Conservation (phyloP, 1,284 basidiomycete genomes). For the Fomitopsis betulina region DNA sequence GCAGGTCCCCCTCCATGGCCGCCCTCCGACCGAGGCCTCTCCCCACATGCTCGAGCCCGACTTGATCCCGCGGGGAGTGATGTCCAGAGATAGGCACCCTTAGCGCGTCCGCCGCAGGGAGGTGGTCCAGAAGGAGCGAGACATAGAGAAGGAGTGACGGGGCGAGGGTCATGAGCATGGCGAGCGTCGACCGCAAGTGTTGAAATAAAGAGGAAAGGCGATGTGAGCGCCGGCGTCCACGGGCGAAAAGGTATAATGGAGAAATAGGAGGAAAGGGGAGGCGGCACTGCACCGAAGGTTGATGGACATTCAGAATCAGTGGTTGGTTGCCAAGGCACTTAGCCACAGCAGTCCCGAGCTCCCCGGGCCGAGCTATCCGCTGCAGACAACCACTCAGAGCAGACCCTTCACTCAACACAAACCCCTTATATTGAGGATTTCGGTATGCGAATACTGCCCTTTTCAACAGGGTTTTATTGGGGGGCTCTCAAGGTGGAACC, state of each 20-base stretch:
- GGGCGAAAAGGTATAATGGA: not conserved
- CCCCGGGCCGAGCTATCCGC: no score
- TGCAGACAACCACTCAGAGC: no score
- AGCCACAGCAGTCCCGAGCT: not conserved
- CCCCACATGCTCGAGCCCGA: slow-evolving; percentile 6
- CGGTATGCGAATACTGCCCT: no score
- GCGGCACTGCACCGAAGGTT: not conserved
- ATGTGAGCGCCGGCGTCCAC: slow-evolving; percentile 3
- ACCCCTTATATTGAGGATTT: no score
- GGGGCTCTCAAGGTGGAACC: no score
- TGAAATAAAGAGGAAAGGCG: not conserved
- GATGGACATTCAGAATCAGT: not conserved
- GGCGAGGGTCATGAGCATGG: slow-evolving; percentile 19
- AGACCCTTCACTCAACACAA: no score
- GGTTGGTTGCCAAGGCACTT: slow-evolving; percentile 4
- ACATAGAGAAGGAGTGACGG: slow-evolving; percentile 23
- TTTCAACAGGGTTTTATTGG: no score
- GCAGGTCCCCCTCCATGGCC: slow-evolving; percentile 25
- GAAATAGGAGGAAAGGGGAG: slow-evolving; percentile 1
- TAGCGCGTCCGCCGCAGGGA: slow-evolving; percentile 9
- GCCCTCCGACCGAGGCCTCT: slow-evolving; percentile 13
- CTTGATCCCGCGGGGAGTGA: not conserved
- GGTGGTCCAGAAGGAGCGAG: slow-evolving; percentile 23
- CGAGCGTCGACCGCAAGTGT: not conserved
- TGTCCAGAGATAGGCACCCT: slow-evolving; percentile 18